Conservation (phyloP, 2,329 filamentous ascomycete genomes). For the Paecilomyces sp. region DNA sequence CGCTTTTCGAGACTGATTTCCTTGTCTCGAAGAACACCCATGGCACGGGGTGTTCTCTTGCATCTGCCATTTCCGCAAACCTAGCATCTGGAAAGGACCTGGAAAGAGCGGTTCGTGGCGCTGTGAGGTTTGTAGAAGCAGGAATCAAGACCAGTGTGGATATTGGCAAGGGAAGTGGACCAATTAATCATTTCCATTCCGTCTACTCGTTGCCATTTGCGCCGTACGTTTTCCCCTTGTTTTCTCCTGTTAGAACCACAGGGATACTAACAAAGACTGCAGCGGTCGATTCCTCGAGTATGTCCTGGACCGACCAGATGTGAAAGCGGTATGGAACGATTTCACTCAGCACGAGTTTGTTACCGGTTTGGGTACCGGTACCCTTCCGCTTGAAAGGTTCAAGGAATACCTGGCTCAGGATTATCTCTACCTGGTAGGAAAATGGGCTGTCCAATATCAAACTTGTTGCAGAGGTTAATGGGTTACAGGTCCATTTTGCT, state of each 20-base stretch:
- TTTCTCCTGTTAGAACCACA: not conserved
- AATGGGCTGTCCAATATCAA: not conserved
- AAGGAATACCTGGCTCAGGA: conserved; percentile 88
- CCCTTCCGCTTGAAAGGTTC: conserved; percentile 67
- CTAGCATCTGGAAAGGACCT: conserved; percentile 46
- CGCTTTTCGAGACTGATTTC: conserved; percentile 63
- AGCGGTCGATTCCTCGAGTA: conserved; percentile 79
- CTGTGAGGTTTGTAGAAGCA: conserved; percentile 54
- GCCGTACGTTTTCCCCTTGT: conserved; percentile 34
- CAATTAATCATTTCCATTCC: conserved; percentile 63
- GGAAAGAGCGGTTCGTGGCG: conserved; percentile 45
- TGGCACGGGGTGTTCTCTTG: conserved; percentile 89
- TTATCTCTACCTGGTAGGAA: conserved; percentile 72
- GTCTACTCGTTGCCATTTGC: conserved; percentile 53
- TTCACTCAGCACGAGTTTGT: conserved; percentile 83
- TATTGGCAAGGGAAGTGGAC: conserved; percentile 54
- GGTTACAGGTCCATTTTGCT: conserved; percentile 68
- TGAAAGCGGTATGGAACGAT: conserved; percentile 64
- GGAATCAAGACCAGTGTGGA: conserved; percentile 52
- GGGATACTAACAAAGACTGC: conserved; percentile 1
- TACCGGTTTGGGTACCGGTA: conserved; percentile 65
- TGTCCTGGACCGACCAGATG: conserved; percentile 65
- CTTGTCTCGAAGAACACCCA: conserved; percentile 75
- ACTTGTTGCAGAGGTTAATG: conserved; percentile 1
- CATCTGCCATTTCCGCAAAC: conserved; percentile 64